Evolutionary conservation across 2,329 filamentous ascomycete species (phyloP).

Genomic region (Hirsutella thompsonii): DNA sequence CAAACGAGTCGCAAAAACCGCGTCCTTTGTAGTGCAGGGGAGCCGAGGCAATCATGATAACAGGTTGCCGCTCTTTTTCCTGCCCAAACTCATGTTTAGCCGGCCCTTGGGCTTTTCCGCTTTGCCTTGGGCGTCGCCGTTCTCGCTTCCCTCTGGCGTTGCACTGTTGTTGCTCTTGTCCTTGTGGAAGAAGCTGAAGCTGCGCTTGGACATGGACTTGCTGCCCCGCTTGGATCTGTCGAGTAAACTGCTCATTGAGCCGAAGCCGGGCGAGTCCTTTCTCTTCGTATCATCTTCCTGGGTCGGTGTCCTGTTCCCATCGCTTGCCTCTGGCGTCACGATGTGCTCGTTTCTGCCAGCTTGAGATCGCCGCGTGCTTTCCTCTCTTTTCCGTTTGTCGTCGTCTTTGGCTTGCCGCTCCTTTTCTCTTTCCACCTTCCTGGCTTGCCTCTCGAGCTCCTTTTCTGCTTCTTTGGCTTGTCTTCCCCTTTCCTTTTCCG

Average conservation of each 20-base stretch:
- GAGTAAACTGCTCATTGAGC: conserved; percentile 32
- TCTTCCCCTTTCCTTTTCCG: conserved; percentile 20
- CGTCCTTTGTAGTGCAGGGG: no score
- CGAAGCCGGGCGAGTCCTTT: conserved; percentile 23
- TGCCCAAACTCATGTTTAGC: conserved; percentile 53
- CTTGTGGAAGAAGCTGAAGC: conserved; percentile 53
- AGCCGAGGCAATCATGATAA: no score
- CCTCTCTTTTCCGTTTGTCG: conserved; percentile 30
- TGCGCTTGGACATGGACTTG: conserved; percentile 68
- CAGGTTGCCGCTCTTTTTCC: conserved; percentile 54
- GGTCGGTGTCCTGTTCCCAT: conserved; percentile 50
- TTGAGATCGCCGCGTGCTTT: conserved; percentile 40
- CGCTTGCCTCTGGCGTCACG: conserved; percentile 49
- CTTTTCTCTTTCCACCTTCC: conserved; percentile 27
- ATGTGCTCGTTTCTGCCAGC: conserved; percentile 43
- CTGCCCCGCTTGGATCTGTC: conserved; percentile 57
- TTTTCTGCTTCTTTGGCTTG: conserved; percentile 30
- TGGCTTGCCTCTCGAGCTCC: conserved; percentile 25
- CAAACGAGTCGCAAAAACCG: no score
- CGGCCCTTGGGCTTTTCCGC: conserved; percentile 45
- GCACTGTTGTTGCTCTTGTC: conserved; percentile 23
- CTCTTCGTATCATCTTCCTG: conserved; percentile 33
- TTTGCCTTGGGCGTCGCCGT: conserved; percentile 24
- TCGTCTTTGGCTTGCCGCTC: conserved; percentile 27
- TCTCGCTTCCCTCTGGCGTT: conserved; percentile 17